Conservation (phyloP, 1,139 yeast species). For the Taphrina flavorubra region DNA sequence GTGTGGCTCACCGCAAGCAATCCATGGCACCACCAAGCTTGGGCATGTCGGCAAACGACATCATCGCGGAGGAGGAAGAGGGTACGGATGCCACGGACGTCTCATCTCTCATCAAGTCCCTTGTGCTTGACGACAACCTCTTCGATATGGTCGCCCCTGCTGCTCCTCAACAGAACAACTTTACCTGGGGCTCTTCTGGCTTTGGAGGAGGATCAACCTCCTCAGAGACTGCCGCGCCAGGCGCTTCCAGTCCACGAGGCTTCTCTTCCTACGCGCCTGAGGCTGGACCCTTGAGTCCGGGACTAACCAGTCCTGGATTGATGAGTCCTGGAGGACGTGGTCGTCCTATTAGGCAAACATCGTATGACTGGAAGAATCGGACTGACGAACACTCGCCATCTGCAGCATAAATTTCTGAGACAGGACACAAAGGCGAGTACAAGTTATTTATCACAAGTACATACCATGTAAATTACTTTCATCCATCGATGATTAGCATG, state of each 20-base stretch:
- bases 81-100: slow-evolving; percentile 7
- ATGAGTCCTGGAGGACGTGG: slow-evolving; percentile 12
- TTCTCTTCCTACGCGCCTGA: not conserved
- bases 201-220: not conserved
- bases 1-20: slow-evolving; percentile 19
- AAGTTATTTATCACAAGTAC: not conserved
- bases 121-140: slow-evolving; percentile 19
- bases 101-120: slow-evolving; percentile 17
- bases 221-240: not conserved
- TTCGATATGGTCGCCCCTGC: slow-evolving; percentile 22
- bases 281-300: not conserved
- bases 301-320: not conserved
- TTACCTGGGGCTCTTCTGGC: slow-evolving; percentile 21
- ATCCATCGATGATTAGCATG: not conserved
- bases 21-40: slow-evolving; percentile 27
- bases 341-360: not conserved
- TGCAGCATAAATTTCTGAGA: too few species aligned
- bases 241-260: slow-evolving; percentile 1
- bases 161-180: not conserved
- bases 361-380: slow-evolving; percentile 1
- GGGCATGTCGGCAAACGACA: not conserved
- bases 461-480: not conserved
- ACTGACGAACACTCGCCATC: slow-evolving; percentile 5
- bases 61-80: slow-evolving; percentile 25
- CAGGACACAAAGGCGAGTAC: too few species aligned